These are phyloP conservation scores for Verticillium nubilum DNA, from an alignment of 2,329 filamentous ascomycete genomes.

Conservation along the genomic window DNA sequence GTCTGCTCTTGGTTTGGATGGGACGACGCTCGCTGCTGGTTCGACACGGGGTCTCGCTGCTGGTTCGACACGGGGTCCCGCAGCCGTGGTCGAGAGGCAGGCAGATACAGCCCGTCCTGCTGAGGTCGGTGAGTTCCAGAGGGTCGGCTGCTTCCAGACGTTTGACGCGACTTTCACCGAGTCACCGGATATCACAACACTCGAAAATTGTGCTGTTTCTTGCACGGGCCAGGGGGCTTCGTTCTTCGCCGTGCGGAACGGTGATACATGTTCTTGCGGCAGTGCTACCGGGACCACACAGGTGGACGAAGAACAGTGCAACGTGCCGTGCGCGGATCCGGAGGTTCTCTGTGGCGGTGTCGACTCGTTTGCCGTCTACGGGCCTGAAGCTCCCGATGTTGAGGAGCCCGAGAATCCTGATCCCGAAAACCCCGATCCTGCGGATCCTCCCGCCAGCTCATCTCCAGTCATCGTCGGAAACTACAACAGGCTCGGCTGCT, in stretches of 20 bases:
- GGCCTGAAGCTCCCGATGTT: conserved; percentile 18
- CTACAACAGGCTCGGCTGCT: not conserved
- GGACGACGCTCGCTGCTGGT: not conserved
- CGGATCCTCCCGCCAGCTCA: not conserved
- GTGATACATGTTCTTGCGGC: conserved; percentile 27
- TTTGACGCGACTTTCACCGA: not conserved
- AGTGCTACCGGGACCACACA: conserved; percentile 20
- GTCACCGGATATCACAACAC: not conserved
- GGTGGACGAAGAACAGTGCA: conserved; percentile 20
- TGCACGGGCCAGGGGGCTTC: not conserved
- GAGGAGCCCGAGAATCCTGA: conserved; percentile 4
- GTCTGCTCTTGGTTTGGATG: not conserved
- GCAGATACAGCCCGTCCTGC: not conserved
- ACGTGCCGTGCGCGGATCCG: conserved; percentile 25
- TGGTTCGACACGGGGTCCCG: not conserved
- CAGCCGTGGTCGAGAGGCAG: not conserved
- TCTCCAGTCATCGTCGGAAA: not conserved
- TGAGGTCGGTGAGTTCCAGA: not conserved
- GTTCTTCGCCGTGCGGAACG: not conserved
- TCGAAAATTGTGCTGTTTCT: not conserved
- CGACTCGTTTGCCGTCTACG: conserved; percentile 26
- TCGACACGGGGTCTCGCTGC: not conserved
- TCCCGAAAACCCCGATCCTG: not conserved
- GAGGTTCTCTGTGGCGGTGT: conserved; percentile 27
- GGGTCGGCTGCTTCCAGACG: not conserved